Base-by-base conservation (phyloP, 768 basidiomycete species). In the Pleurotus salmoneostramineus region DNA sequence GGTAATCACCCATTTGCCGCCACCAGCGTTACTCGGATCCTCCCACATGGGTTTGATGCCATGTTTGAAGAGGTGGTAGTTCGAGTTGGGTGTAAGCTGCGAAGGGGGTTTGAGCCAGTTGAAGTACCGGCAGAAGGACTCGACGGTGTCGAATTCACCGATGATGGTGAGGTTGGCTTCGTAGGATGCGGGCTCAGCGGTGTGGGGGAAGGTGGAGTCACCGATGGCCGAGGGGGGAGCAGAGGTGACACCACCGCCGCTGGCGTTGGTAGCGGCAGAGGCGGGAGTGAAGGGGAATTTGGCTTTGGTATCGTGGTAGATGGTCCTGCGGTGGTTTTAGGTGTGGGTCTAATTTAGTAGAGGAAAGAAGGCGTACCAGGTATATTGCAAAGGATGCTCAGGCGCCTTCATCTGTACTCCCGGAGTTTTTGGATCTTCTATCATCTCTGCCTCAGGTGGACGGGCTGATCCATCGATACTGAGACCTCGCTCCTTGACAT, bases 21-120 rank as follows among this genome's bases (percentile, higher is more conserved):
- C 95, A 55, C 88, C 82, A 27, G 91, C 89, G 66, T 97, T 97
- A 56, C 93, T 91, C 33, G 83, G 83, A 69, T 96, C 95, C 74
- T 96, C 95, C 94, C 94, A 97, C 95, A 97, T 96, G 11, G 93
- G 93, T 68, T 93, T 93, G 77, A 95, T 95, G 14, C 91, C 91
- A 17, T 84, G 80, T 74, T 96, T 96, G 83, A 98, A 97, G 56
- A 98, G 80, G 68, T 98, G 95, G 65, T 96, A 95, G 73, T 97
- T 98, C 47, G 89, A 89, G 73, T 93, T 93, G 65, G 86, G 86
- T 65, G 94, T 91, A 35, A 96, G 83, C 65, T 85, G 83, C 35
- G 91, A 93, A 8, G 95, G 95, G 0, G 90, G 89, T 71, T 94
- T 94, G 61, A 93, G 85, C 92, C 92, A 94, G 73, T 94, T 93